Base-by-base conservation (phyloP, 768 basidiomycete species). In the Bullera alba region DNA sequence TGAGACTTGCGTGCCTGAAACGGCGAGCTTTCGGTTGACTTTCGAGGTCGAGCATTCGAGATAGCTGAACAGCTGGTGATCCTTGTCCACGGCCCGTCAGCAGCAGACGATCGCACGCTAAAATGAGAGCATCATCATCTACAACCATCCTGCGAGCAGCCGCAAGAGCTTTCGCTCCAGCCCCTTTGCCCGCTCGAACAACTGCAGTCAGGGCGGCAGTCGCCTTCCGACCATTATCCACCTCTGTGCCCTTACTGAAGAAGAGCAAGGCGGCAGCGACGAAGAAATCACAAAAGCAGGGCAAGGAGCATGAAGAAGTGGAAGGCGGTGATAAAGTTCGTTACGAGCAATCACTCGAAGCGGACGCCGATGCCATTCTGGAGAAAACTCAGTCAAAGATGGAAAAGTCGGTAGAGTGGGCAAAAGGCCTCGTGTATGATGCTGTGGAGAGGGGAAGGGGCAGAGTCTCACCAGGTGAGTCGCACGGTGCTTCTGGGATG, bases 381-480 rank as follows among this genome's bases (percentile, higher is more conserved):
- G 58, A 67, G 41, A 71, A 74, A 51, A 65, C 69, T 2, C 48
- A 45, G 37, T 51, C 2, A 59, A 69, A 66, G 56, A 74, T 75
- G 60, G 70, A 74, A 46, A 74, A 73, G 58, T 66, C 71, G 5
- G 56, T 74, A 16, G 70, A 65, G 17, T 73, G 73, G 57, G 75
- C 72, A 39, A 66, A 63, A 39, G 69, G 68, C 4, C 58, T 68
- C 17, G 69, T 71, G 8, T 64, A 62, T 38, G 74, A 74, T 19
- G 71, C 73, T 25, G 74, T 72, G 1, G 69, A 72, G 42, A 46
- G 71, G 12, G 63, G 59, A 14, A 50, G 63, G 41, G 71, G 71
- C 6, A 54, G 65, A 28, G 57, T 70, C 10, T 60, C 59, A 6
- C 69, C 70, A 35, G 61, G 70, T 72, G 29, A 42, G 68, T 51